These are phyloP conservation scores for Paraphaeosphaeria sporulosa DNA, from an alignment of 2,329 filamentous ascomycete species.

Conservation along the genomic window DNA sequence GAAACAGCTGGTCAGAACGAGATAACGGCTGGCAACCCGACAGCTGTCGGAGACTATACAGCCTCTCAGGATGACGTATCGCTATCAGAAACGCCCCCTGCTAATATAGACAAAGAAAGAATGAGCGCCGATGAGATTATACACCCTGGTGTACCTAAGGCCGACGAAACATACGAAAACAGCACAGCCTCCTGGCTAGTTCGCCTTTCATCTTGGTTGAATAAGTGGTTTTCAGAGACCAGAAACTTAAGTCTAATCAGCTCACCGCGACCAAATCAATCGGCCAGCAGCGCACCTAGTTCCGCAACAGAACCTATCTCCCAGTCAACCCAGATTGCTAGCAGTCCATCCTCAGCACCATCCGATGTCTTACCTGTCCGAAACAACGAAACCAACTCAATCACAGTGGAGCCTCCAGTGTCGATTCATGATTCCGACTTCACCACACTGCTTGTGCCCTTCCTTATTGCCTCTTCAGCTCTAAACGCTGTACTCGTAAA, in stretches of 20 bases:
- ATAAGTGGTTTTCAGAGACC: background rate
- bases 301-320: background rate
- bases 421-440: background rate
- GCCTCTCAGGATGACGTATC: no score
- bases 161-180: background rate
- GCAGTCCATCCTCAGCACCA: background rate
- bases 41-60: no score
- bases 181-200: background rate
- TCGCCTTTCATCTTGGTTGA: background rate
- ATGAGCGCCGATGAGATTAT: background rate
- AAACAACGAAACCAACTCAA: background rate
- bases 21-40: no score
- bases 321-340: background rate
- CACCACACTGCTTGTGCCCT: background rate
- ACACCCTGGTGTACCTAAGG: background rate
- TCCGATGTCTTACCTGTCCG: background rate
- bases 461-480: background rate
- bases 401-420: background rate
- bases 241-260: background rate
- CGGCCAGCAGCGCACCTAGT: background rate
- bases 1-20: no score
- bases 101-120: no score
- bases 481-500: background rate
- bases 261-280: background rate
- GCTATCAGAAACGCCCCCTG: no score